phyloP scores from a whole-genome alignment of 306 rosid species.

The Rosa chinensis region DNA sequence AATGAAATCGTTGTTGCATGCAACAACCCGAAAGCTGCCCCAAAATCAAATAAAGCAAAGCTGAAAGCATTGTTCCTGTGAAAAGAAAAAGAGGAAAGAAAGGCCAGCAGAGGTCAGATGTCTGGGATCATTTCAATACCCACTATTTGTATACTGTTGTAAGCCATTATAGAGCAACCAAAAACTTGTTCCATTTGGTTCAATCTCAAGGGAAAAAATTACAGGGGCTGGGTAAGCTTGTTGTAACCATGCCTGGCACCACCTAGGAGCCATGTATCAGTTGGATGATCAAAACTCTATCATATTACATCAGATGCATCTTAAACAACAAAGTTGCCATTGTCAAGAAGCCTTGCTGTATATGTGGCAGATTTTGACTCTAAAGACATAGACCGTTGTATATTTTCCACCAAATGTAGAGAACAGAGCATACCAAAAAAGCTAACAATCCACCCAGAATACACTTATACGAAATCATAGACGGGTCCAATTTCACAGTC shows the following conservation, averaged over 20 bases:
- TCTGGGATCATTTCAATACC: slow-evolving; percentile 1
- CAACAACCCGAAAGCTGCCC: too few relatives aligned
- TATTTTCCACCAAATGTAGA: too few relatives aligned
- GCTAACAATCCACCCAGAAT: too few relatives aligned
- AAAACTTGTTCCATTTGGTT: slow-evolving; percentile 12
- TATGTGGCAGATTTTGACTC: background rate
- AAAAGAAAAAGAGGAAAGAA: too few relatives aligned
- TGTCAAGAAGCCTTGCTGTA: slow-evolving; percentile 24
- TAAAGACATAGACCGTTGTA: background rate
- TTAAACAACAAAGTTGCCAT: slow-evolving; percentile 29
- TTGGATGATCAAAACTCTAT: slow-evolving; percentile 48
- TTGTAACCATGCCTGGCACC: slow-evolving; percentile 27
- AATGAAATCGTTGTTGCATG: too few relatives aligned
- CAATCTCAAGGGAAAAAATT: slow-evolving; percentile 16
- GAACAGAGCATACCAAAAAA: too few relatives aligned
- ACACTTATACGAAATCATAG: too few relatives aligned
- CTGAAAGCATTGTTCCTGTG: too few relatives aligned
- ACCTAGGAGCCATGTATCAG: slow-evolving; percentile 43
- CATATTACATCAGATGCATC: slow-evolving; percentile 21
- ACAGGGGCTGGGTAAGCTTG: slow-evolving; percentile 35
- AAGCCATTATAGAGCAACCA: slow-evolving; percentile 9
- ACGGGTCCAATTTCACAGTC: too few relatives aligned
- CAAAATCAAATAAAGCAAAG: too few relatives aligned
- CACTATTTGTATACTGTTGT: slow-evolving; percentile 16
- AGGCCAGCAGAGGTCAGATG: too few relatives aligned